Evolutionary conservation across 208 protist genomes (phyloP).

Genomic region (Trypanosoma melophagium): DNA sequence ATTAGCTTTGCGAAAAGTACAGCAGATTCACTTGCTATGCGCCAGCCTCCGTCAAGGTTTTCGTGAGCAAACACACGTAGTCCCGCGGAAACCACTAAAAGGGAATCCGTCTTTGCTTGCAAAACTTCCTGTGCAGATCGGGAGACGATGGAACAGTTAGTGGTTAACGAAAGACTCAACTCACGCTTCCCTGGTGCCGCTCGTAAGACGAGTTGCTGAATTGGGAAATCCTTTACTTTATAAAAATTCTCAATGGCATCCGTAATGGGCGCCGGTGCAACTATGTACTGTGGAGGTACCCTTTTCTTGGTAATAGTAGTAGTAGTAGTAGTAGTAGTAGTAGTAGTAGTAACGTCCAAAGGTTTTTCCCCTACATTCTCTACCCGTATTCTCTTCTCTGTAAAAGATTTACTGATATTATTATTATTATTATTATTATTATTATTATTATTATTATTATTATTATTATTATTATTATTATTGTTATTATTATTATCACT

Average conservation of each 20-base stretch:
- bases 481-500: conserved; percentile 10
- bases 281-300: conserved; percentile 67
- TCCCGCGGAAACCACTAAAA: conserved; percentile 74
- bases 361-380: conserved; percentile 2
- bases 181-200: conserved; percentile 64
- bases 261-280: conserved; percentile 44
- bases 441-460: conserved; percentile 6
- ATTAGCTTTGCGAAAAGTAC: conserved; percentile 70
- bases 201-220: conserved; percentile 59
- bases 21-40: conserved; percentile 70
- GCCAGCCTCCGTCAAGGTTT: conserved; percentile 65
- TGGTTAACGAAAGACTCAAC: conserved; percentile 52
- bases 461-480: conserved; percentile 21
- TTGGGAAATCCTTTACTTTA: conserved; percentile 50
- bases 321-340: too few species aligned
- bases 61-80: conserved; percentile 77
- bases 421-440: not conserved
- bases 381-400: conserved; percentile 9
- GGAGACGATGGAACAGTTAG: conserved; percentile 68
- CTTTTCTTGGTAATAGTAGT: not conserved
- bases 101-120: conserved; percentile 56
- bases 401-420: too few species aligned
- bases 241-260: conserved; percentile 55
- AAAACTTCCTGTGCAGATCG: conserved; percentile 49
- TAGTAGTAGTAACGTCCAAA: too few species aligned